phyloP scores from a whole-genome alignment of 345 rosid genomes.

The Punica granatum region DNA sequence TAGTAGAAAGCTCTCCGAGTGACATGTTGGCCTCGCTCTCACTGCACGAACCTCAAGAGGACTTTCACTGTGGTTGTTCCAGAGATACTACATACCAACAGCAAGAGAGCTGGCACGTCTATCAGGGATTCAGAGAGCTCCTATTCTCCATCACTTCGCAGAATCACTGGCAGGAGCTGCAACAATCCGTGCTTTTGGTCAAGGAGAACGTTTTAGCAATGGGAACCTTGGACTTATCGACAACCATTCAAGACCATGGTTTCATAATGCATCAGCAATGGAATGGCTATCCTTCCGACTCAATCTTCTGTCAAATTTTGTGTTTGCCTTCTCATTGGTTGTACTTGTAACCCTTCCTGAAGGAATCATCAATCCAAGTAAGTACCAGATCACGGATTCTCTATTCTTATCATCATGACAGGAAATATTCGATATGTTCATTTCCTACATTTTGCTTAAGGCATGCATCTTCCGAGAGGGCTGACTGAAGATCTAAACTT shows the following conservation, averaged over 20 bases:
- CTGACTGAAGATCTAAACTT: neutral
- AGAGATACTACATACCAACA: constrained; percentile 87
- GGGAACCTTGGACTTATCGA: constrained; percentile 66
- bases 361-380: constrained; percentile 90
- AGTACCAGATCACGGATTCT: constrained; percentile 16
- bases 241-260: constrained; percentile 88
- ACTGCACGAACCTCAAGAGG: neutral
- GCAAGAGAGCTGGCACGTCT: constrained; percentile 92
- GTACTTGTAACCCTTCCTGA: constrained; percentile 85
- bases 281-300: constrained; percentile 95
- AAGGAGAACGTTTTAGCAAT: constrained; percentile 49
- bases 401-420: neutral
- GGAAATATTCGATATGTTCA: neutral
- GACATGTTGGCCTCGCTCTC: neutral
- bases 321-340: constrained; percentile 80
- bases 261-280: constrained; percentile 78
- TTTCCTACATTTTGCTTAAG: neutral
- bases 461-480: neutral
- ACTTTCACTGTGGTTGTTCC: neutral
- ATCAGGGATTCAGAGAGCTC: constrained; percentile 77
- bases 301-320: constrained; percentile 78
- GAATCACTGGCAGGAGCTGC: constrained; percentile 90
- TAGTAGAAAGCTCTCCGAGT: neutral
- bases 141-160: constrained; percentile 92
- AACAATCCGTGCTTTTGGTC: constrained; percentile 81